Base-by-base conservation (phyloP, 2,329 filamentous ascomycete species). In the Apiospora koreana region DNA sequence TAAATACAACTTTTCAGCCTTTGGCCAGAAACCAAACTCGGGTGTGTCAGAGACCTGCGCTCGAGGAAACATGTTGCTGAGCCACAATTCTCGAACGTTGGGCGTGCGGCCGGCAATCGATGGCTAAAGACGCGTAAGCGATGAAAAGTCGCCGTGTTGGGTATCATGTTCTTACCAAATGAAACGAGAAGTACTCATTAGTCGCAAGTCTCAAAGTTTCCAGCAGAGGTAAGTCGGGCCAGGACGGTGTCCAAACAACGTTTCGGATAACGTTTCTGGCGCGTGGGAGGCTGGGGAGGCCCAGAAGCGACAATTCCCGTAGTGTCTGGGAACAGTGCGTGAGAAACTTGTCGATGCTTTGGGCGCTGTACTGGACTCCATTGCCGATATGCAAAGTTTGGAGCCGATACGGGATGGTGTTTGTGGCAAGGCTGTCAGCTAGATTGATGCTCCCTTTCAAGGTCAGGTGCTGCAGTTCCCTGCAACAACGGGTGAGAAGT, bases 51-150 rank as follows among this genome's bases (percentile, higher is more conserved):
- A 62, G 6, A 9, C 31, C 31, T n/a, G 18, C 21, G n/a, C 14
- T 28, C 10, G 23, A 18, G 69, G 41, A 2, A 2, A 31, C 18
- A 75, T 3, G 42, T 67, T 31, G 8, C 77, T 74, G 1, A 78
- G 9, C 75, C 76, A 79, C 3, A 73, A 69, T 14, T 74, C 72
- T 66, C 77, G 73, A 7, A 78, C 58, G 23, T 77, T 77, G 14
- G 77, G 77, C 5, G 73, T 70, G 21, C 31, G 4, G n/a, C 31
- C 31, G 5, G 31, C 54, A 38, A 62, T 14, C 31, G 66, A 38
- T 38, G 58, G n/a, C 66, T 75, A 69, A 23, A 75, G 35, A 68
- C 25, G 4, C 3, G 65, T 67, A 12, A 45, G 65, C 3, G 35
- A 45, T 5, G 18, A 35, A 21, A 25, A 21, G 42, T 28, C 42